Conservation (phyloP, 257 asterid genomes). For the Cruciata laevipes region DNA sequence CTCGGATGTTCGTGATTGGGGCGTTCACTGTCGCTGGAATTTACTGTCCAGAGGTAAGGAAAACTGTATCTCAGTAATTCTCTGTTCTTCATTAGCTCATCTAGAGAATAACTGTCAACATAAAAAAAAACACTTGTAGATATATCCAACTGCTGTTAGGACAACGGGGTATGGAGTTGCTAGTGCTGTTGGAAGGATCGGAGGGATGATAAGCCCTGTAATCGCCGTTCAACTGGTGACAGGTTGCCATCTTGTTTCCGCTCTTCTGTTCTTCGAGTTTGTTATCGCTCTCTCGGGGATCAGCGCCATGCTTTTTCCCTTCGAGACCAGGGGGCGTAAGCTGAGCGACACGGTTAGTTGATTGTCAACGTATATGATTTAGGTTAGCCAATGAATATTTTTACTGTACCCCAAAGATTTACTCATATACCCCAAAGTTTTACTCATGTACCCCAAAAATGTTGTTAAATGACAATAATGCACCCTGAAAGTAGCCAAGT, state of each 20-base stretch:
- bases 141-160: constrained; percentile 32
- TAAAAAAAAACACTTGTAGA: constrained; percentile 18
- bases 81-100: too few relatives aligned
- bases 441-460: too few relatives aligned
- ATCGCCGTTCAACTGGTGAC: constrained; percentile 23
- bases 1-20: constrained; percentile 57
- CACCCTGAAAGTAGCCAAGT: too few relatives aligned
- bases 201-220: constrained; percentile 30
- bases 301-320: constrained; percentile 17
- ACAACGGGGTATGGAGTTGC: constrained; percentile 31
- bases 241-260: constrained; percentile 20
- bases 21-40: constrained; percentile 43
- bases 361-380: neutral
- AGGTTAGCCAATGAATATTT: too few relatives aligned
- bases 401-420: too few relatives aligned
- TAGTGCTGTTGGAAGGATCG: constrained; percentile 29
- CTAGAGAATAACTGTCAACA: too few relatives aligned
- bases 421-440: too few relatives aligned
- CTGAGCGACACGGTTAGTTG: constrained; percentile 12
- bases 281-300: constrained; percentile 17
- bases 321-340: constrained; percentile 28
- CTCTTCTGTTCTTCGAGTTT: constrained; percentile 22
- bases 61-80: neutral
- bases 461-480: too few relatives aligned
- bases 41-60: constrained; percentile 62